A percentile compares a stretch with the other conserved stretches of the same genome.
These are phyloP conservation scores for Gliomastix tumulicola DNA, from an alignment of 2,329 filamentous ascomycete genomes.

Conservation along the genomic window DNA sequence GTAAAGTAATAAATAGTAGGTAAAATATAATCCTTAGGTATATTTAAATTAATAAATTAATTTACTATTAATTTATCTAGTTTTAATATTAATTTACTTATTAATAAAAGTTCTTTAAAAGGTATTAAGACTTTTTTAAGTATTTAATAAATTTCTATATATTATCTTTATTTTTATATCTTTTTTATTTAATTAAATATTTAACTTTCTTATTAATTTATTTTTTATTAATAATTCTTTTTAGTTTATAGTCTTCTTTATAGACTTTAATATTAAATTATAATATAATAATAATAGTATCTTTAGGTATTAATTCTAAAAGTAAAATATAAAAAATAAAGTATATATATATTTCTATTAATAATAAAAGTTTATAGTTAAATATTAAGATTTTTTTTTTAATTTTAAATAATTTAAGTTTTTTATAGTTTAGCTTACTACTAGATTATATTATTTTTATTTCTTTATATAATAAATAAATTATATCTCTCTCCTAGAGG, in stretches of 20 bases:
- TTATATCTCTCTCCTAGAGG: conserved; percentile 8
- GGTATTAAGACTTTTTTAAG: not conserved
- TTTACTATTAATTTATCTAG: not conserved
- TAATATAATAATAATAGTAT: not conserved
- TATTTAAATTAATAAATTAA: not conserved
- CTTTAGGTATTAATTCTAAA: not conserved
- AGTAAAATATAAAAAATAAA: not conserved
- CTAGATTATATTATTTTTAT: not conserved
- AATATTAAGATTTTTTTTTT: not conserved
- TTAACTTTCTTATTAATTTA: not conserved
- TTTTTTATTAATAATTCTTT: not conserved
- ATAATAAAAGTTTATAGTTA: not conserved
- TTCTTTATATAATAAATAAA: conserved; percentile 4
- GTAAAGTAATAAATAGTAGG: not conserved
- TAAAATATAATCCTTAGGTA: not conserved
- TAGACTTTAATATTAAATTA: not conserved
- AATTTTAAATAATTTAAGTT: not conserved
- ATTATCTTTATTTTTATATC: not conserved
- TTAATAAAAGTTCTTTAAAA: not conserved
- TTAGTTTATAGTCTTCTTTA: not conserved
- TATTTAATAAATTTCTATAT: not conserved
- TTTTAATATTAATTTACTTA: not conserved
- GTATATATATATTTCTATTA: not conserved
- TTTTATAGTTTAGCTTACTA: not conserved
- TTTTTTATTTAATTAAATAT: not conserved